Evolutionary conservation across 2,329 filamentous ascomycete genomes (phyloP).

Genomic region (Colletotrichum eremochloae): DNA sequence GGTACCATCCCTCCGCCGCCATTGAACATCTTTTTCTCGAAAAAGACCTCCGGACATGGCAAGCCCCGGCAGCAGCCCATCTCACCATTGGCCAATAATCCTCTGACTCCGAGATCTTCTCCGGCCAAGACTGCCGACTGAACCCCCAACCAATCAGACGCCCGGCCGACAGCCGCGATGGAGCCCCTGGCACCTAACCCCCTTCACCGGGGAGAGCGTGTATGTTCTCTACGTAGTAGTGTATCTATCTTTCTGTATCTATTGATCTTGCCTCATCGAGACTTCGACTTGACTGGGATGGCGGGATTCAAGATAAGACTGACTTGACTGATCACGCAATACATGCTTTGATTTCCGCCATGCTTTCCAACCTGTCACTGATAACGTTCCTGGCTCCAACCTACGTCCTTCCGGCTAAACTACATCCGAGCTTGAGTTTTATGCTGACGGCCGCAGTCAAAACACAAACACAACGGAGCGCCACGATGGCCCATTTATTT

Average conservation of each 20-base stretch:
- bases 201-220: conserved; percentile 2
- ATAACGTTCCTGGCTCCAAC: background rate
- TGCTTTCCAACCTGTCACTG: background rate
- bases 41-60: background rate
- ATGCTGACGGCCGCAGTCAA: background rate
- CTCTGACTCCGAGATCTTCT: conserved; percentile 15
- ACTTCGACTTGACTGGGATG: background rate
- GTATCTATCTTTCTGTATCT: background rate
- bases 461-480: background rate
- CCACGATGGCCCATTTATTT: too few relatives aligned
- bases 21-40: background rate
- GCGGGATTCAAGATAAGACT: conserved; percentile 16
- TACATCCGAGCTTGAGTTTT: background rate
- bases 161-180: conserved; percentile 31
- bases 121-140: conserved; percentile 6
- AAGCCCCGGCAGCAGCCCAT: background rate
- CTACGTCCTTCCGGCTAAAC: background rate
- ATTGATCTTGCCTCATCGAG: conserved; percentile 1
- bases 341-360: background rate
- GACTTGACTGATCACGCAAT: conserved; percentile 26
- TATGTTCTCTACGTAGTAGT: too few relatives aligned
- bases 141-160: conserved; percentile 18
- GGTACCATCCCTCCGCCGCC: background rate
- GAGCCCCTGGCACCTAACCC: background rate
- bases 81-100: background rate